These are phyloP conservation scores for Colletotrichum chrysophilum DNA, from an alignment of 2,329 filamentous ascomycete genomes.

Conservation along the genomic window DNA sequence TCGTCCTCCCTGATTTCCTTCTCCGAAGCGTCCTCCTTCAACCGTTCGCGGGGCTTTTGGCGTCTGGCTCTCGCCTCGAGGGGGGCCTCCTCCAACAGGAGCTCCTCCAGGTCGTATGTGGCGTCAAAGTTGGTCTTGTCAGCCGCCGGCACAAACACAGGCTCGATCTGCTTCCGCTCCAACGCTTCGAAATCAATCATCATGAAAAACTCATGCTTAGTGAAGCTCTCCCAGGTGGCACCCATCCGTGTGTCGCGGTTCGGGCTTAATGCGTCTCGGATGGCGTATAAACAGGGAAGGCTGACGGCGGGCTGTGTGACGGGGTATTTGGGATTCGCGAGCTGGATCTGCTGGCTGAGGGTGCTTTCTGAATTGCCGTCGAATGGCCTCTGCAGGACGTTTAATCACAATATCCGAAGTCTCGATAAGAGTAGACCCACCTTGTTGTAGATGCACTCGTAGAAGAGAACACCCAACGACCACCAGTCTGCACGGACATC, in stretches of 20 bases:
- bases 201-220: slow-evolving; percentile 87
- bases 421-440: slow-evolving; percentile 47
- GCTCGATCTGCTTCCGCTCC: slow-evolving; percentile 86
- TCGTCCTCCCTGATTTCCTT: slow-evolving; percentile 96
- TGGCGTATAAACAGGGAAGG: slow-evolving; percentile 86
- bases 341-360: slow-evolving; percentile 80
- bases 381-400: slow-evolving; percentile 76
- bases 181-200: slow-evolving; percentile 83
- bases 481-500: slow-evolving; percentile 95
- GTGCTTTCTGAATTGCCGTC: slow-evolving; percentile 86
- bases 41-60: slow-evolving; percentile 89
- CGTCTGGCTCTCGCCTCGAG: slow-evolving; percentile 89
- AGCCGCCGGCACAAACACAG: slow-evolving; percentile 89
- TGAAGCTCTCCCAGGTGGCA: slow-evolving; percentile 85
- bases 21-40: slow-evolving; percentile 93
- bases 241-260: slow-evolving; percentile 85
- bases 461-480: slow-evolving; percentile 97
- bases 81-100: slow-evolving; percentile 92
- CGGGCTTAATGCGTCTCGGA: slow-evolving; percentile 81
- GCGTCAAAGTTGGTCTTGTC: slow-evolving; percentile 99
- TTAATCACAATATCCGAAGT: slow-evolving; percentile 32
- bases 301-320: slow-evolving; percentile 91
- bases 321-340: slow-evolving; percentile 85
- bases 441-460: slow-evolving; percentile 99
- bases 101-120: slow-evolving; percentile 94